phyloP scores from a whole-genome alignment of 805 yeast species.

The Cyberlindnera mississippiensis region DNA sequence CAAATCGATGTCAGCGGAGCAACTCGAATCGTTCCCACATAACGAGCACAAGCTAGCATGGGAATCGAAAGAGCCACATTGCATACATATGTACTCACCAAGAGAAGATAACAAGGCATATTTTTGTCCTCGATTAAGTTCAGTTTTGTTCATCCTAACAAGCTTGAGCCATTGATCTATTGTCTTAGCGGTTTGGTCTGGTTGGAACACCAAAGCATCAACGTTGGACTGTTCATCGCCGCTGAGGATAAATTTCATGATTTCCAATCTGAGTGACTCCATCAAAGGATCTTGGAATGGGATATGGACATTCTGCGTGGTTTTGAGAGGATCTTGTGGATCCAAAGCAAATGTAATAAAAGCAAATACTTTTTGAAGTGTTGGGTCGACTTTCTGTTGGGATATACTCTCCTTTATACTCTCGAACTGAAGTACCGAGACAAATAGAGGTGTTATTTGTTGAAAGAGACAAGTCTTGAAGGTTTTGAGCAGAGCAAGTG shows the following conservation, averaged over 20 bases:
- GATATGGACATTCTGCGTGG: background rate
- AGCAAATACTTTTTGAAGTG: constrained; percentile 11
- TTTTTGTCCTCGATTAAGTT: constrained; percentile 4
- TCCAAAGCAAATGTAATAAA: constrained; percentile 11
- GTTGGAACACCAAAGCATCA: background rate
- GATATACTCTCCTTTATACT: constrained; percentile 4
- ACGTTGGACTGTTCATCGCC: background rate
- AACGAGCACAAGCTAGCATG: constrained; percentile 10
- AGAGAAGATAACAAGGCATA: constrained; percentile 32
- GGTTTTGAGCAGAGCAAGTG: constrained; percentile 9
- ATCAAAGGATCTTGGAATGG: constrained; percentile 18
- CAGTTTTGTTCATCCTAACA: background rate
- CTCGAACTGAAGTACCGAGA: constrained; percentile 9
- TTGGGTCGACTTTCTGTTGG: constrained; percentile 2
- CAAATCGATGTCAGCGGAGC: constrained; percentile 21
- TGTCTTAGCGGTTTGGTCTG: background rate
- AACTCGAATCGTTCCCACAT: constrained; percentile 7
- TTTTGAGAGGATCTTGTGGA: background rate
- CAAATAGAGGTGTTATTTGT: constrained; percentile 2
- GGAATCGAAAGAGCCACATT: constrained; percentile 28
- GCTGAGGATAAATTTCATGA: constrained; percentile 1
- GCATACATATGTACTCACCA: constrained; percentile 38
- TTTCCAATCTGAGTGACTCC: constrained; percentile 17
- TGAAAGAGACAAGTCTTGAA: constrained; percentile 5
- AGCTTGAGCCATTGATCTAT: constrained; percentile 9